Base-by-base conservation (phyloP, 1,139 yeast genomes). In the Sugiyamaella sp. region DNA sequence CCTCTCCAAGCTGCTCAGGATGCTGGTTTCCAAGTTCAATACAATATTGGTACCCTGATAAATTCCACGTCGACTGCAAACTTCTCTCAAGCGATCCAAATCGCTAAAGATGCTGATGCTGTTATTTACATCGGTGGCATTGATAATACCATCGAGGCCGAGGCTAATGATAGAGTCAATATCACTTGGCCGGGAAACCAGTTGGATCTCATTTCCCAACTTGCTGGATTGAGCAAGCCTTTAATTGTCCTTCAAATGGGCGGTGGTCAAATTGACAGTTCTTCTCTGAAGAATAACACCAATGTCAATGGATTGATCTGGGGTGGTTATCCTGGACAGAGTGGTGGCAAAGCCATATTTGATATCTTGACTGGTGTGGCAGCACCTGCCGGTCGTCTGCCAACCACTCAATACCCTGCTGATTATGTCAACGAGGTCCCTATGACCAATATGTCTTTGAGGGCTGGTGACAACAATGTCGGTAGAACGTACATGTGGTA, bases 251-350 rank as follows among this genome's bases (percentile, higher is more conserved):
- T 46, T 21, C 59, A 56, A 41, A 37, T 56, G 46, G 59, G 59
- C 17, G 59, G 59, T 39, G 59, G 59, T n/a, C 59, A 56, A 49
- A 37, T 56, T 10, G 59, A 56, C 43, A 50, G 50, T 38, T 49
- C 59, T 22, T 29, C 51, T 17, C 41, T 56, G 19, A 41, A 47
- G 43, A 45, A 46, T 25, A 53, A 52, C 39, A 37, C 40, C 27
- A 42, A 53, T 2, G 53, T 56, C 21, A 47, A 51, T 19, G 50
- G 52, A 3, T 27, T 56, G 22, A 27, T 56, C 2, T 56, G 59
- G 59, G 58, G 53, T 16, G 59, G 59, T 12, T 56, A 55, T 37
- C 59, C 59, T 4, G 59, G 59, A 4, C 58, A 56, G 44, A 48
- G 48, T 8, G 59, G 59, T 21, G 56, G 58, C 5, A 20, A 37